Base-by-base conservation (phyloP, 1,284 basidiomycete genomes). In the Ceratobasidium sp. region DNA sequence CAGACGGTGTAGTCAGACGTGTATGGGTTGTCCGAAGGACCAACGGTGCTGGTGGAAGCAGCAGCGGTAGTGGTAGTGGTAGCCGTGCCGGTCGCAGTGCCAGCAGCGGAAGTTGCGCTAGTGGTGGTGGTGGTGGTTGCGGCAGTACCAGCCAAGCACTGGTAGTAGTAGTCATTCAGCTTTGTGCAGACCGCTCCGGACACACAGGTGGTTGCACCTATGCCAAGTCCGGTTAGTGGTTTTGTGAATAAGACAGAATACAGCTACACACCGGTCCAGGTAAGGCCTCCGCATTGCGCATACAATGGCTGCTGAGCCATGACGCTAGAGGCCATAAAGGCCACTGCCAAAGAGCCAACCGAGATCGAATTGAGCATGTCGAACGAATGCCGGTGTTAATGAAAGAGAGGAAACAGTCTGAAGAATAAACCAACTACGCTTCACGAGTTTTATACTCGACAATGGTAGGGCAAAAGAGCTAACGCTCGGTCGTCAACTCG, bases 141-240 rank as follows among this genome's bases (percentile, higher is more conserved):
- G 15, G 19, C 27, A 67, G 33, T 41, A 17, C 11, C 45, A 44
- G 79, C 88, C 87, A 89, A 77, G 85, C 88, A 89, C 80, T 89
- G 88, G 45, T 82, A 89, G 81, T 89, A 89, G 80, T 85, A 90
- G 57, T 84, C 82, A 78, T 88, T 89, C 19, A 79, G 76, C 65
- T 80, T 79, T 19, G 81, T 80, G 80, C 88, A 90, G 24, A 77
- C 76, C 1, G 59, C 17, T 3, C 56, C 57, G 29, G 48, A 72
- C 36, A 73, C 66, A 47, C 66, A 72, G 8, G 75, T 72, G n/a
- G n/a, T n/a, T n/a, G n/a, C n/a, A n/a, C 57, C 54, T 54, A 54
- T 53, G 59, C 36, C 36, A 5, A n/a, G 9, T 50, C 22, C 3
- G 7, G 7, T 36, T 31, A 5, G 50, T 51, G 50, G 6, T 6